Evolutionary conservation across 2,329 filamentous ascomycete species (phyloP), one percentile per base, ranked within the genome.

Genomic region (Ascochyta fabae): DNA sequence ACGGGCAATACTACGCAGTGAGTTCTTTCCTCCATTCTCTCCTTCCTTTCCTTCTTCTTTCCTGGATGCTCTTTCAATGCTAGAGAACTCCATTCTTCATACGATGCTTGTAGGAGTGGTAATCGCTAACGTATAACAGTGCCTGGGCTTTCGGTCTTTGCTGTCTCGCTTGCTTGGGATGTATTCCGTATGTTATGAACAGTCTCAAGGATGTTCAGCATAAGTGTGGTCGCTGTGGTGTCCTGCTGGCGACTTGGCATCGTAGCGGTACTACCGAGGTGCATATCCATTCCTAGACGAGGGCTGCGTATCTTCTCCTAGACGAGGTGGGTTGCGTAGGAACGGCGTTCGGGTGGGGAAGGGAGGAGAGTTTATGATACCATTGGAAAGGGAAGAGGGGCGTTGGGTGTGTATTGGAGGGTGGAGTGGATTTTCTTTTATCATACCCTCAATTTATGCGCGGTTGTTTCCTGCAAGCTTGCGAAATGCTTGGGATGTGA

Each of bases 181-280:
- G 80, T 60, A 76, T 83, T 41, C 80, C 81, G 0, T 83, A 83
- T 58, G 35, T 81, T 27, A 75, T 82, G 65, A 75, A 74, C 24
- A 75, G 73, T 39, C 69, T 80, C 48, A 83, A 83, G 67, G 78
- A 83, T 49, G 78, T 80, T 4, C 67, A 78, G 58, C 81, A 83
- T 62, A 76, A 76, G 56, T 83, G 81, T 51, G 78, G 79, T 1
- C 71, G 75, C 29, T 83, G 81, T 54, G 76, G 77, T 31, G 71
- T 71, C 1, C 56, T 78, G 51, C 73, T 83, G 41, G 80, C 79
- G 0, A 78, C 75, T 0, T 83, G 79, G 78, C 80, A 83, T 67
- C 75, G 78, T 6, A 81, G 78, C 58, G 80, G 80, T 0, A 74
- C 74, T 27, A 77, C 79, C 0, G 77, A 81, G 60, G 76, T 82